Conservation (phyloP, 2,329 filamentous ascomycete genomes). For the Talaromyces funiculosus region DNA sequence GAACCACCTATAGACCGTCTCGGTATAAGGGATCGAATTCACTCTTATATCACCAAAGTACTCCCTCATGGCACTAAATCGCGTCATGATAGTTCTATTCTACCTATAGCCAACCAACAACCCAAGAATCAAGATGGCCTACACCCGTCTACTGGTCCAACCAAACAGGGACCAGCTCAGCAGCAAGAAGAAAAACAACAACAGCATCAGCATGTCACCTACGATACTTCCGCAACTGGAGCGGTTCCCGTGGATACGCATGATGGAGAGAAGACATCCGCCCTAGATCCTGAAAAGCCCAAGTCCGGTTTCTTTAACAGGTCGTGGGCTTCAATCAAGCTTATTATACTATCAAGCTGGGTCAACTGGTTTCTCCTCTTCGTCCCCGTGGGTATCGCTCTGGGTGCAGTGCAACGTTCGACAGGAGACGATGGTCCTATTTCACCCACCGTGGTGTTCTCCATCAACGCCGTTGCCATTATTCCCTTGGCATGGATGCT, state of each 20-base stretch:
- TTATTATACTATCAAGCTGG: conserved; percentile 54
- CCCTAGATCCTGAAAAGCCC: conserved; percentile 38
- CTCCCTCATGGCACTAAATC: conserved; percentile 26
- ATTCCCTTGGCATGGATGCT: conserved; percentile 65
- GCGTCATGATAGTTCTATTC: conserved; percentile 20
- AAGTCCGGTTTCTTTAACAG: conserved; percentile 44
- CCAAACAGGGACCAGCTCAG: not conserved
- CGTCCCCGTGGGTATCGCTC: conserved; percentile 26
- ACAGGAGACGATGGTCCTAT: conserved; percentile 25
- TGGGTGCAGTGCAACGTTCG: conserved; percentile 21
- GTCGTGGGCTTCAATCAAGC: conserved; percentile 50
- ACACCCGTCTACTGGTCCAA: not conserved
- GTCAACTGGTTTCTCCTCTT: conserved; percentile 30
- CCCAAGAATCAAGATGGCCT: conserved; percentile 6
- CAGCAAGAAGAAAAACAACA: not conserved
- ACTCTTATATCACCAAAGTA: conserved; percentile 38
- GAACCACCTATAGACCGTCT: conserved; percentile 48
- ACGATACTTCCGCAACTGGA: conserved; percentile 26
- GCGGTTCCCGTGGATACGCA: conserved; percentile 42
- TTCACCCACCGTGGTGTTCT: conserved; percentile 59
- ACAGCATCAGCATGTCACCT: not conserved
- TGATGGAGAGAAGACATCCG: conserved; percentile 48
- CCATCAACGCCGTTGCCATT: conserved; percentile 66
- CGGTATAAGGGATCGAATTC: conserved; percentile 43
- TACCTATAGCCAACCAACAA: conserved; percentile 11